Evolutionary conservation across 1,139 yeast species (phyloP).

Genomic region (Pichia sp.): DNA sequence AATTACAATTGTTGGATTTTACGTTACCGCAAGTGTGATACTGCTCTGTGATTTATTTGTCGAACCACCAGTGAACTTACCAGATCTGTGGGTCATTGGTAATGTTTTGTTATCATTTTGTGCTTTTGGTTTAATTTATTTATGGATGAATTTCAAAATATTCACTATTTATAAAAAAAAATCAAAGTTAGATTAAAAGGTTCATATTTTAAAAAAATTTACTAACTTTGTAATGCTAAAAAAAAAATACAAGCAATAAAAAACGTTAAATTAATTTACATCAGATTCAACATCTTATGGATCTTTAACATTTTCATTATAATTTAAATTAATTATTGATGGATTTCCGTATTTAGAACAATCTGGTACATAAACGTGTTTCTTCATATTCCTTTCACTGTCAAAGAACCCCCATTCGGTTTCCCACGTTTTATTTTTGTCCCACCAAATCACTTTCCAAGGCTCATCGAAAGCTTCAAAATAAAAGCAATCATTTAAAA

Average conservation of each 20-base stretch:
- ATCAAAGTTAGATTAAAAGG: conserved; percentile 4
- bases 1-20: conserved; percentile 50
- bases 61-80: conserved; percentile 54
- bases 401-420: conserved; percentile 67
- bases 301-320: conserved; percentile 1
- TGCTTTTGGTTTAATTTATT: conserved; percentile 68
- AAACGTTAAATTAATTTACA: background rate
- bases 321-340: background rate
- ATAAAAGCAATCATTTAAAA: conserved; percentile 28
- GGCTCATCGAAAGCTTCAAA: conserved; percentile 73
- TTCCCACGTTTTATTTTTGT: conserved; percentile 48
- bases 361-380: conserved; percentile 29
- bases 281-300: conserved; percentile 1
- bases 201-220: too few species aligned
- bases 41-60: conserved; percentile 50
- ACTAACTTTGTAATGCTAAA: too few species aligned
- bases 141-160: conserved; percentile 62
- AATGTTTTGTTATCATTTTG: conserved; percentile 71
- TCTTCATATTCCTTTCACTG: conserved; percentile 33
- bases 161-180: conserved; percentile 22
- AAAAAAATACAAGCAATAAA: too few species aligned
- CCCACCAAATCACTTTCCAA: conserved; percentile 53
- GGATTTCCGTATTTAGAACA: conserved; percentile 22
- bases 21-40: conserved; percentile 44
- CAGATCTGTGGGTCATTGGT: conserved; percentile 80